Evolutionary conservation across 106 monocot genomes (phyloP), one percentile per base, ranked within the genome.

Genomic region (Dioscorea alata): DNA sequence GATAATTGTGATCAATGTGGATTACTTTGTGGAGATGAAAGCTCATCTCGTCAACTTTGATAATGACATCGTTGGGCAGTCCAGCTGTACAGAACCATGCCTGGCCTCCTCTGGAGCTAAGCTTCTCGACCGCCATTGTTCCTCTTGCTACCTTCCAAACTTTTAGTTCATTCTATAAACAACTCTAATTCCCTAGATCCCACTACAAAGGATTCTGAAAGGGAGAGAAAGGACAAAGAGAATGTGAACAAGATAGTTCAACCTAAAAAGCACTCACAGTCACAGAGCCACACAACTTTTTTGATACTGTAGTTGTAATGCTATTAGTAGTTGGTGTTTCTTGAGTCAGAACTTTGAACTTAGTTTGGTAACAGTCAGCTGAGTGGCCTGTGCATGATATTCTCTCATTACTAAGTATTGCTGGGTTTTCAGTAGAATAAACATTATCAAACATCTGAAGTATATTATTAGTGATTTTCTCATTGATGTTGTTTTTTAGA

Each of bases 1-100:
- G 34, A 34, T 34, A 34, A 34, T 34, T 34, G 34, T 4, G 34
- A 34, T 34, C 34, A 34, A 34, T 34, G 34, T 34, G 4, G 34
- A 34, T 4, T 21, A 94, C 94, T 88, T 91, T 95, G 69, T 95
- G 94, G 20, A 95, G 87, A 78, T 95, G 90, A 79, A 88, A 95
- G 67, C 62, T 75, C 88, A 88, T 88, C 57, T 86, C 83, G 2
- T 69, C 86, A 33, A 95, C 85, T 67, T 91, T 83, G 72, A 95
- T 60, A 2, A 81, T 74, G 31, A 95, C 83, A 76, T 95, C 94
- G 64, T 91, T 95, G 14, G 94, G 80, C 69, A 91, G 76, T 57
- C 94, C 94, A n/a, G 90, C 85, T 8, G 87, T 81, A 53, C 94
- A 95, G 71, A 91, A 91, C 53, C 53, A 91, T 68, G 91, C 91